Percentiles rank a stretch among this genome's conserved stretches.
Conservation (phyloP, 305 asterid genomes). For the Solanum aculeatissimum region DNA sequence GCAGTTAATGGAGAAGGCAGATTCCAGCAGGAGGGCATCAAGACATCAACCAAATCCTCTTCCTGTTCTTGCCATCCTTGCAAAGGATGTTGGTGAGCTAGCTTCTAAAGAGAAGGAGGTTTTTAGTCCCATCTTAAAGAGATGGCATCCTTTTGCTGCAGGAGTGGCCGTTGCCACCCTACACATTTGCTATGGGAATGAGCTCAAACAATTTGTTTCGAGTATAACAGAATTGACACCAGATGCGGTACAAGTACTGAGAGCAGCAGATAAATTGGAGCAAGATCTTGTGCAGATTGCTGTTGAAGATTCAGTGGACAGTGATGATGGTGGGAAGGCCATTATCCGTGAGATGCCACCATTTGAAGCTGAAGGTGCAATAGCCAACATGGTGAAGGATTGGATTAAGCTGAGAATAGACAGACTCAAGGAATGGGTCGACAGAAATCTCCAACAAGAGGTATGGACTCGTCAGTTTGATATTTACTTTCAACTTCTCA, state of each 20-base stretch:
- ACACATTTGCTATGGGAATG: constrained; percentile 85
- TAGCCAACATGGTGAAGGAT: constrained; percentile 69
- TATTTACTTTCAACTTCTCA: not conserved
- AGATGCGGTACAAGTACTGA: constrained; percentile 79
- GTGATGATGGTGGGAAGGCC: constrained; percentile 98
- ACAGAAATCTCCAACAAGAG: constrained; percentile 94
- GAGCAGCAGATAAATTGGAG: constrained; percentile 95
- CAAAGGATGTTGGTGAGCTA: constrained; percentile 85
- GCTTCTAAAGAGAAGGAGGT: constrained; percentile 66
- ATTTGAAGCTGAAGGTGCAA: constrained; percentile 89
- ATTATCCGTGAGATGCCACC: constrained; percentile 98
- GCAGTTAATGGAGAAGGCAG: constrained; percentile 93
- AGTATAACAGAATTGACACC: constrained; percentile 86
- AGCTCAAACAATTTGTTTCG: constrained; percentile 77
- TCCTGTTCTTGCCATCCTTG: constrained; percentile 84
- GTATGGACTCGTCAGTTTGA: constrained; percentile 20
- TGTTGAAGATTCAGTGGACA: constrained; percentile 92
- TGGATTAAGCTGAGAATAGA: constrained; percentile 90
- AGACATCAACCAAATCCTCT: constrained; percentile 80
- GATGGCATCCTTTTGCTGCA: constrained; percentile 94
- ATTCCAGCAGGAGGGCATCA: constrained; percentile 85
- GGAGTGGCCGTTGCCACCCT: constrained; percentile 97
- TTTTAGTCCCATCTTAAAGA: constrained; percentile 82
- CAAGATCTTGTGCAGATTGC: constrained; percentile 89
- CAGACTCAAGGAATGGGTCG: constrained; percentile 80